Base-by-base conservation (phyloP, 768 basidiomycete species). In the Russula brevipes region DNA sequence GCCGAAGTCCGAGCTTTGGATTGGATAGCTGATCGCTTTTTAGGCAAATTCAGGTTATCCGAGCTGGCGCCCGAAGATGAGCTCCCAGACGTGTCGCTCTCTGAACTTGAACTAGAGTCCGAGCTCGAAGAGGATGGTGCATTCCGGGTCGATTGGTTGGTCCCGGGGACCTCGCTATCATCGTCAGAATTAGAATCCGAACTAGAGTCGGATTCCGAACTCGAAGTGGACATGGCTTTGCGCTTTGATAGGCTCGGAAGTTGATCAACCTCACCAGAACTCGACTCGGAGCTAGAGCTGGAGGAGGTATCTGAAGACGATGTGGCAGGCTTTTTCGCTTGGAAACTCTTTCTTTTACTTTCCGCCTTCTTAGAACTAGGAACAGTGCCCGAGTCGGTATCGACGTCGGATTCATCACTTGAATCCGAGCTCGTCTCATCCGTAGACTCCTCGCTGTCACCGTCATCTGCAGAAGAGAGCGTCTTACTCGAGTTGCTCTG, bases 91-190 rank as follows among this genome's bases (percentile, higher is more conserved):
- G 63, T 30, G 39, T 61, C 57, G 47, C 33, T 38, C 44, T 63
- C 64, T 6, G 73, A 73, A 63, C 72, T 59, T 5, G 73, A 73
- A 63, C 72, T 59, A 46, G 64, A 67, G 47, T 59, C 57, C 9
- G 69, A 63, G 51, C 42, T 63, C 12, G 53, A 52, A 24, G 46
- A 61, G n/a, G 46, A 54, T 14, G 49, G 44, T 33, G 49, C 44
- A 39, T 44, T 60, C 14, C 36, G 57, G 10, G 35, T 44, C 14
- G 17, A n/a, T 47, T 54, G 42, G 19, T 59, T 59, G 36, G 44
- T 30, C 47, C 56, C 68, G 62, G 12, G 69, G 67, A 47, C 65
- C 63, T 52, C 70, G 71, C 17, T 61, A 19, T n/a, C 42, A 11
- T 50, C 45, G 12, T 50, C 66, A 41, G 64, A 55, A 41, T 60